Evolutionary conservation across 2,329 filamentous ascomycete genomes (phyloP).

Genomic region (Ophiocordyceps camponoti-saundersi): DNA sequence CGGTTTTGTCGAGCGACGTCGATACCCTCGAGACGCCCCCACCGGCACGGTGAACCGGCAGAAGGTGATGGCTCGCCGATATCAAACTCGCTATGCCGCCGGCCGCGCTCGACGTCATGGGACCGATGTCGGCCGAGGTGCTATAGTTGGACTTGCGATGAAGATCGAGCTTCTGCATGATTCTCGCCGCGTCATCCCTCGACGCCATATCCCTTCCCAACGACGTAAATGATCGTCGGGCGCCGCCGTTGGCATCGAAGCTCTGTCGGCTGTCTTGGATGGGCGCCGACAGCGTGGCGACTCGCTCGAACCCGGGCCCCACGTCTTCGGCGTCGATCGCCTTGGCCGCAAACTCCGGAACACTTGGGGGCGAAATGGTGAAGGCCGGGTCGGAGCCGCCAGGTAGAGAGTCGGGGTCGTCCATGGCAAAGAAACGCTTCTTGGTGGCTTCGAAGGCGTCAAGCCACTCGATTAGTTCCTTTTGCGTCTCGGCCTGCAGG

Average conservation of each 20-base stretch:
- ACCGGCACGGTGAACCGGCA: constrained; percentile 38
- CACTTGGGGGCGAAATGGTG: constrained; percentile 73
- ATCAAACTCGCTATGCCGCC: constrained; percentile 73
- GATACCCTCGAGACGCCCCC: constrained; percentile 15
- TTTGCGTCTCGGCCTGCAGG: constrained; percentile 83
- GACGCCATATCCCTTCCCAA: constrained; percentile 23
- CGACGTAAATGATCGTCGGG: constrained; percentile 39
- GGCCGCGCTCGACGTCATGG: constrained; percentile 20
- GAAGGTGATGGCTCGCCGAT: constrained; percentile 63
- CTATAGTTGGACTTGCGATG: constrained; percentile 60
- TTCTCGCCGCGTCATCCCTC: constrained; percentile 60
- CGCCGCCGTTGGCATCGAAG: constrained; percentile 45
- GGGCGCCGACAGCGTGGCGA: constrained; percentile 42
- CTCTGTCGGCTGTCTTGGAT: constrained; percentile 49
- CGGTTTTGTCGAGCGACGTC: constrained; percentile 28
- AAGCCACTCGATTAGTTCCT: constrained; percentile 87
- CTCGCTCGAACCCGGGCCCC: constrained; percentile 32
- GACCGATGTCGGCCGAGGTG: constrained; percentile 20
- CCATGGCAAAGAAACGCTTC: constrained; percentile 62
- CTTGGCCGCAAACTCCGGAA: constrained; percentile 82
- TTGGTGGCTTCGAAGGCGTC: constrained; percentile 88
- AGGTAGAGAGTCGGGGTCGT: constrained; percentile 26
- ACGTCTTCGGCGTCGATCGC: constrained; percentile 45
- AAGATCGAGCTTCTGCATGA: constrained; percentile 85
- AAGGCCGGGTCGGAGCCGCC: constrained; percentile 59